Conservation (phyloP, 805 yeast genomes). For the Hanseniaspora guilliermondii region DNA sequence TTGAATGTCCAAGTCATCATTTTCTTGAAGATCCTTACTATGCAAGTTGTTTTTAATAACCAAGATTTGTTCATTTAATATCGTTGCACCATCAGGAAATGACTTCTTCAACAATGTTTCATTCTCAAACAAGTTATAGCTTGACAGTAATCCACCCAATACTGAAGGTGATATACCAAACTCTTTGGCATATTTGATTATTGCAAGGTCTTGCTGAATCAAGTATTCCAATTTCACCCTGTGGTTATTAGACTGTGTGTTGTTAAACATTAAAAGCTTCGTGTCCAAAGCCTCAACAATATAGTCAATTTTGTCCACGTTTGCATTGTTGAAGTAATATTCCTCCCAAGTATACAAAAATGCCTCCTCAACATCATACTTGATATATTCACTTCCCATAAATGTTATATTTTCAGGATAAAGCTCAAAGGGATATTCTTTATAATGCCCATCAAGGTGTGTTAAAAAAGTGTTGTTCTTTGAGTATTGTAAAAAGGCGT, state of each 20-base stretch:
- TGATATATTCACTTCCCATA: slow-evolving; percentile 1
- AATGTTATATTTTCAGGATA: background rate
- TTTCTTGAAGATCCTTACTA: background rate
- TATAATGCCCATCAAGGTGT: background rate
- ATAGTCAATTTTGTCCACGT: slow-evolving; percentile 29
- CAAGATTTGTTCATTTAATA: slow-evolving; percentile 47
- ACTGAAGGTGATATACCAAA: slow-evolving; percentile 92
- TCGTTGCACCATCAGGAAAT: slow-evolving; percentile 28
- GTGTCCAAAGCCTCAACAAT: slow-evolving; percentile 68
- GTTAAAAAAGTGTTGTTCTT: background rate
- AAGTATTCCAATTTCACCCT: slow-evolving; percentile 39
- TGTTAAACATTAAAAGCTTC: slow-evolving; percentile 57
- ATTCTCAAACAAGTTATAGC: slow-evolving; percentile 48
- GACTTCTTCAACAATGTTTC: slow-evolving; percentile 28
- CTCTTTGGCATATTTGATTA: slow-evolving; percentile 54
- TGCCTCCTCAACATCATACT: slow-evolving; percentile 46
- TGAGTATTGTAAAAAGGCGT: background rate
- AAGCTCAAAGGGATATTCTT: background rate
- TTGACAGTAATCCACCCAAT: slow-evolving; percentile 86
- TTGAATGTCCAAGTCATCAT: background rate
- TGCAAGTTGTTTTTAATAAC: background rate
- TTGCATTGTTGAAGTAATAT: slow-evolving; percentile 45
- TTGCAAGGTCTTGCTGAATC: slow-evolving; percentile 58
- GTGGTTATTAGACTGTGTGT: slow-evolving; percentile 15
- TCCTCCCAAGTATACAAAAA: slow-evolving; percentile 68